phyloP scores from a whole-genome alignment of 495 filamentous ascomycete genomes.

The Antarctomyces pellizariae region DNA sequence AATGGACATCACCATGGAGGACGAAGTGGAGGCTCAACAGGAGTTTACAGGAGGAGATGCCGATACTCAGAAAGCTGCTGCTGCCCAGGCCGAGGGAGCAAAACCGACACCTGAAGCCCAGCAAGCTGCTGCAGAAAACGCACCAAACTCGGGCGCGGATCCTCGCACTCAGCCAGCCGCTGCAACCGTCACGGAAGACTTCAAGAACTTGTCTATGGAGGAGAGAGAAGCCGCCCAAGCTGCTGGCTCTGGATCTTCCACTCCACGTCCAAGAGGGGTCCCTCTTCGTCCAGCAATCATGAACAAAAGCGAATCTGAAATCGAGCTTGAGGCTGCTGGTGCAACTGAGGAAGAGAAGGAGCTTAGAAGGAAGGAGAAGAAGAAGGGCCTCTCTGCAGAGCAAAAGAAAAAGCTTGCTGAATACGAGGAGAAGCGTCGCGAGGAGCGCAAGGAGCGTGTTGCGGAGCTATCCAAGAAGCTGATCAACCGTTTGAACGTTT shows the following conservation, averaged over 20 bases:
- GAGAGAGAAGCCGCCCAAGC: constrained; percentile 6
- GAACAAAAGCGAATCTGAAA: constrained; percentile 73
- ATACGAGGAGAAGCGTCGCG: constrained; percentile 66
- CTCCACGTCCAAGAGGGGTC: constrained; percentile 37
- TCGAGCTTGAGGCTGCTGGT: constrained; percentile 40
- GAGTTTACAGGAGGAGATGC: constrained; percentile 24
- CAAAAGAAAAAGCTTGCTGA: constrained; percentile 75
- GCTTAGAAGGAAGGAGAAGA: constrained; percentile 58
- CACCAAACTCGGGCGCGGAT: constrained; percentile 9
- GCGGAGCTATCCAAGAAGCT: constrained; percentile 65
- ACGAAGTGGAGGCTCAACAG: constrained; percentile 37
- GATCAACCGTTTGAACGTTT: constrained; percentile 73
- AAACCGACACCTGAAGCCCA: constrained; percentile 11
- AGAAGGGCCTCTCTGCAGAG: constrained; percentile 72
- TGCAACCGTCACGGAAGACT: constrained; percentile 3
- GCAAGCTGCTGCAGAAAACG: constrained; percentile 13
- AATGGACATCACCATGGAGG: constrained; percentile 72
- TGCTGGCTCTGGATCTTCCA: constrained; percentile 22
- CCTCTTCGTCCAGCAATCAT: constrained; percentile 66
- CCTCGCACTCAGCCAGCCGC: constrained; percentile 12
- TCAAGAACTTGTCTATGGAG: constrained; percentile 4
- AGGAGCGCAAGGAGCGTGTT: constrained; percentile 75
- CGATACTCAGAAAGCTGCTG: constrained; percentile 25
- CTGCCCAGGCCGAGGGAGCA: constrained; percentile 8
- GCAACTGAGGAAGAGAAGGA: constrained; percentile 57